Evolutionary conservation across 345 rosid genomes (phyloP).

Genomic region (Capsella bursapastoris): DNA sequence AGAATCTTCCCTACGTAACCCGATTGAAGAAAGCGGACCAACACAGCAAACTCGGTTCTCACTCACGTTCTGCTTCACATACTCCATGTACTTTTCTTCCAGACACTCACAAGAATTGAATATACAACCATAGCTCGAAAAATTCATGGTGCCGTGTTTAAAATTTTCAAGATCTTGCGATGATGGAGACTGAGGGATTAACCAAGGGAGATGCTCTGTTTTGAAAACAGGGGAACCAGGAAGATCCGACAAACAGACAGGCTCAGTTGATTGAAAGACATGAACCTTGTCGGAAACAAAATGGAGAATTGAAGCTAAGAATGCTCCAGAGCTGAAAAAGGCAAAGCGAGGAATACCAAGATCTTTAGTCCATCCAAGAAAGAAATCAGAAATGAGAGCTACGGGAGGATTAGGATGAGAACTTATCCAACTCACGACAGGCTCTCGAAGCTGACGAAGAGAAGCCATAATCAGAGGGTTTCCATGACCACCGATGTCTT

Average conservation of each 20-base stretch:
- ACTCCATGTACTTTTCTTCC: constrained; percentile 50
- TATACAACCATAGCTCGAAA: constrained; percentile 49
- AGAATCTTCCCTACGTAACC: constrained; percentile 25
- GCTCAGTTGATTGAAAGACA: constrained; percentile 23
- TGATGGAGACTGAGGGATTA: constrained; percentile 26
- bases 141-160: constrained; percentile 43
- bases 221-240: constrained; percentile 57
- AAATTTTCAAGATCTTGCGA: constrained; percentile 42
- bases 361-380: constrained; percentile 69
- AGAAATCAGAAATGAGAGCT: constrained; percentile 75
- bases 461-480: constrained; percentile 49
- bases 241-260: constrained; percentile 45
- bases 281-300: constrained; percentile 39
- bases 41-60: constrained; percentile 54
- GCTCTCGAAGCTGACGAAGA: constrained; percentile 51
- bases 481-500: constrained; percentile 54
- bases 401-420: constrained; percentile 61
- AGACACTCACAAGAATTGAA: constrained; percentile 55
- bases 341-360: constrained; percentile 55
- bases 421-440: constrained; percentile 54
- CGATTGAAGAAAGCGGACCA: constrained; percentile 60
- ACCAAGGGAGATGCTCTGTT: constrained; percentile 51
- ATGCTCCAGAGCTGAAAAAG: constrained; percentile 53
- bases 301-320: constrained; percentile 36
- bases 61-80: constrained; percentile 45